Conservation (phyloP, 371 early-diverging fungal species). For the Blyttiomyces sp. region DNA sequence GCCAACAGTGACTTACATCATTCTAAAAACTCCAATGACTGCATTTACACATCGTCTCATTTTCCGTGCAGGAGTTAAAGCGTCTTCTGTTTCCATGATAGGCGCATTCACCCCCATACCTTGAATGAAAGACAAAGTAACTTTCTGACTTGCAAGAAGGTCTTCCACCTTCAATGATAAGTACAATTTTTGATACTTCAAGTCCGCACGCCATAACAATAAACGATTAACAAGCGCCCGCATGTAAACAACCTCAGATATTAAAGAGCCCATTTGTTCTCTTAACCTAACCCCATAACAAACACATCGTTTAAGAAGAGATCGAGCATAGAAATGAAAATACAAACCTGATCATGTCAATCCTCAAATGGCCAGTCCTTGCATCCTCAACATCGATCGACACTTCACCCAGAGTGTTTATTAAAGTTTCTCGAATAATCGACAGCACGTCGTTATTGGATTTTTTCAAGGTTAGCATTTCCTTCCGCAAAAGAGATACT, state of each 20-base stretch:
- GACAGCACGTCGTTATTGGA: constrained; percentile 18
- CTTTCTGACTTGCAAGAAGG: constrained; percentile 32
- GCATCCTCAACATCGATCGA: background rate
- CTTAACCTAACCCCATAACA: constrained; percentile 11
- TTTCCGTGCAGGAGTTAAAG: constrained; percentile 12
- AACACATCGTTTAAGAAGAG: no score
- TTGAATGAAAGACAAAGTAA: constrained; percentile 26
- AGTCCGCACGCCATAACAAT: constrained; percentile 36
- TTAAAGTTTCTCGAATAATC: constrained; percentile 18
- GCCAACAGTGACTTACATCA: constrained; percentile 21
- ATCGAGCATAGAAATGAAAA: background rate
- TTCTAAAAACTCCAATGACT: constrained; percentile 26
- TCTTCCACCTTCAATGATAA: constrained; percentile 35
- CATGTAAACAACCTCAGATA: constrained; percentile 34
- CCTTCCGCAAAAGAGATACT: constrained; percentile 16
- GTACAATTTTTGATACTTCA: constrained; percentile 45
- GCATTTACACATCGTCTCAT: constrained; percentile 25
- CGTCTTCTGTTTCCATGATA: background rate
- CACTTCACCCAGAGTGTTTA: constrained; percentile 17
- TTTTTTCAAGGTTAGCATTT: constrained; percentile 19
- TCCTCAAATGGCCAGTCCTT: background rate
- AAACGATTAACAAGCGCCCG: constrained; percentile 33
- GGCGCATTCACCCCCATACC: constrained; percentile 30
- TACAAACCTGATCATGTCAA: constrained; percentile 4
- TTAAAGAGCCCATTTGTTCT: constrained; percentile 28